These are phyloP conservation scores for Porphyra umbilicalis DNA, from an alignment of 31 red algal genomes.

Conservation along the genomic window DNA sequence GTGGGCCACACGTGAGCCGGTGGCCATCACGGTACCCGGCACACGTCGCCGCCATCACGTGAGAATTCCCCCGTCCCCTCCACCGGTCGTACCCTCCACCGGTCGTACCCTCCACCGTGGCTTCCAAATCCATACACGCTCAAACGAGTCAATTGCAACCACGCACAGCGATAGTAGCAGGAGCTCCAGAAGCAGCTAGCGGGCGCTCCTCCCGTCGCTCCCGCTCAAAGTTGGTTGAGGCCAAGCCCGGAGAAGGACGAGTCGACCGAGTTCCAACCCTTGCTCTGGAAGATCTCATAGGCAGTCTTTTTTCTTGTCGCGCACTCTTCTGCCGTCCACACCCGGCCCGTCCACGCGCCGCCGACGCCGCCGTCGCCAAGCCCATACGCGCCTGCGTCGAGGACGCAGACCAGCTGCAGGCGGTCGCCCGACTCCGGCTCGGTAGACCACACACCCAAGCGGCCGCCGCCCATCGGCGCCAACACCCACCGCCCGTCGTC, in stretches of 20 bases:
- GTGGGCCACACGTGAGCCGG: no score
- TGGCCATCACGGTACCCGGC: no score
- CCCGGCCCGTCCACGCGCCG: neutral
- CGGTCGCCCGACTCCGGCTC: neutral
- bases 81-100: no score
- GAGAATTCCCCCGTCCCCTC: no score
- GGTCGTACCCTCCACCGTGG: no score
- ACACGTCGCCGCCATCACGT: no score
- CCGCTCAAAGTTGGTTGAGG: neutral
- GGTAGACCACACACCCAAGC: neutral
- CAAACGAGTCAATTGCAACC: no score
- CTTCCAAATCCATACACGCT: no score
- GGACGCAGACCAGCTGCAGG: neutral
- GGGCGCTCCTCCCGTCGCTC: no score
- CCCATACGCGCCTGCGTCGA: neutral
- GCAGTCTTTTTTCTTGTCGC: neutral
- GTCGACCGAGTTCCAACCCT: neutral
- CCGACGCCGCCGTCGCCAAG: neutral
- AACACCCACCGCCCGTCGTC: neutral
- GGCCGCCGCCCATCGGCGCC: neutral
- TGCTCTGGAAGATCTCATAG: neutral
- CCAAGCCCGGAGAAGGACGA: neutral
- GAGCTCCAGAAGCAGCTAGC: no score
- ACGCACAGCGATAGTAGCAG: no score
- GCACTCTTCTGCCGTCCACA: neutral